Base-by-base conservation (phyloP, 2,329 filamentous ascomycete genomes). In the Monilinia fructigena region DNA sequence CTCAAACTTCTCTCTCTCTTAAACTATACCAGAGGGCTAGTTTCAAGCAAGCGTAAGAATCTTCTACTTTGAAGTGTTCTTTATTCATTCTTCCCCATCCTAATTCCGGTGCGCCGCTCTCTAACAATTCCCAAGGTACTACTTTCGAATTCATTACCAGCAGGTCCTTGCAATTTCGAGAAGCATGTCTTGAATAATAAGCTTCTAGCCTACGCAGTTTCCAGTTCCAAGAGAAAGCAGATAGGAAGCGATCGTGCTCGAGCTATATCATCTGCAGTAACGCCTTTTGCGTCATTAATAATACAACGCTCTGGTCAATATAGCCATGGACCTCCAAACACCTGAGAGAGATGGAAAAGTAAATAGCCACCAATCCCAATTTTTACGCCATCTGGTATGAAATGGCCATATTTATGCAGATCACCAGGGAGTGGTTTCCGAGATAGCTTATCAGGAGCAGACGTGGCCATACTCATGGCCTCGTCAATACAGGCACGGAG, bases 291-390 rank as follows among this genome's bases (percentile, higher is more conserved):
- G 31, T 20, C 1, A 48, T 67, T 63, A 4, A 64, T 35, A 10
- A 82, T 78, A 80, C 80, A 82, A 23, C 80, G 77, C 68, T 82
- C 79, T 0, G 80, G 81, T 11, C 78, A 68, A 69, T 77, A 83
- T 1, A 70, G 66, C 63, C 77, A 77, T 0, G 81, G 77, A 38
- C 77, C 70, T 0, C 78, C 78, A 72, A 78, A 82, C 74, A 81
- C 81, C 11, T 75, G 66, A 1, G 76, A 70, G 64, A 81, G 78
- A 48, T 81, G 79, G 66, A 82, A 80, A 28, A 82, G 77, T 2
- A 79, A 76, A 72, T 80, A 82, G 20, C 77, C 76, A 2, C 79
- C 77, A 10, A 78, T 80, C 2, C 80, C 80, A 45, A 79, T 78
- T 60, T 80, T 76, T 12, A 76, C 78, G 6, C 80, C 80, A 18